These are phyloP conservation scores for Rhizodiscina lignyota DNA, from an alignment of 495 filamentous ascomycete species.

Conservation along the genomic window DNA sequence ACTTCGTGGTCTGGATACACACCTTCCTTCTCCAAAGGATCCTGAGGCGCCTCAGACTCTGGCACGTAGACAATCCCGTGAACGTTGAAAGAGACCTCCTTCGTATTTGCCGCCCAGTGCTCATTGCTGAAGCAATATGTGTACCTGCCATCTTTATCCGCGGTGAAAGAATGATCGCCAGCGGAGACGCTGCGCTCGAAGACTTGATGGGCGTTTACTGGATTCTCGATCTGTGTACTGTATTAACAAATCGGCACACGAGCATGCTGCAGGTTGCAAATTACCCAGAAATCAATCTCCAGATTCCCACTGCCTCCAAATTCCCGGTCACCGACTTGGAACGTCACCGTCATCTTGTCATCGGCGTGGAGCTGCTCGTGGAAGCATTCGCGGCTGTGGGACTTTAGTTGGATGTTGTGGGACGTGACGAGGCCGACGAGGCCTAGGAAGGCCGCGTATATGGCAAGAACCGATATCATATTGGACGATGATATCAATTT, in stretches of 20 bases:
- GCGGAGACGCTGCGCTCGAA: conserved; percentile 65
- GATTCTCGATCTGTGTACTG: conserved; percentile 94
- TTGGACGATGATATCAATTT: too few relatives aligned
- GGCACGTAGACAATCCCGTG: conserved; percentile 97
- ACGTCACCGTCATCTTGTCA: conserved; percentile 96
- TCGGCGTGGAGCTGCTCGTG: conserved; percentile 84
- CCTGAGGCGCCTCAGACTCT: conserved; percentile 64
- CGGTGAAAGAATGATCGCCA: conserved; percentile 87
- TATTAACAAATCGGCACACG: conserved; percentile 9
- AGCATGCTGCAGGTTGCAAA: conserved; percentile 9
- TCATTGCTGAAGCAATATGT: conserved; percentile 99
- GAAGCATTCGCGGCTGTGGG: conserved; percentile 92
- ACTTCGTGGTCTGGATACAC: conserved; percentile 14
- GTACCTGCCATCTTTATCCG: conserved; percentile 71
- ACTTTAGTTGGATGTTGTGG: conserved; percentile 88
- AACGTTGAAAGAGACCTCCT: conserved; percentile 97
- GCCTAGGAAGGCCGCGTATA: conserved; percentile 43
- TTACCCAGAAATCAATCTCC: conserved; percentile 96
- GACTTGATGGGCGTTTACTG: conserved; percentile 51
- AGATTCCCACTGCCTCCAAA: conserved; percentile 90
- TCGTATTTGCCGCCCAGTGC: conserved; percentile 76
- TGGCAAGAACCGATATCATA: too few relatives aligned
- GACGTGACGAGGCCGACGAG: conserved; percentile 47
- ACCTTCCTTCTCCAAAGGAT: conserved; percentile 86
- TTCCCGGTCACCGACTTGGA: conserved; percentile 93